Percentiles rank a stretch among this genome's conserved stretches.
Evolutionary conservation across 345 rosid genomes (phyloP).

Genomic region (Mangifera indica): DNA sequence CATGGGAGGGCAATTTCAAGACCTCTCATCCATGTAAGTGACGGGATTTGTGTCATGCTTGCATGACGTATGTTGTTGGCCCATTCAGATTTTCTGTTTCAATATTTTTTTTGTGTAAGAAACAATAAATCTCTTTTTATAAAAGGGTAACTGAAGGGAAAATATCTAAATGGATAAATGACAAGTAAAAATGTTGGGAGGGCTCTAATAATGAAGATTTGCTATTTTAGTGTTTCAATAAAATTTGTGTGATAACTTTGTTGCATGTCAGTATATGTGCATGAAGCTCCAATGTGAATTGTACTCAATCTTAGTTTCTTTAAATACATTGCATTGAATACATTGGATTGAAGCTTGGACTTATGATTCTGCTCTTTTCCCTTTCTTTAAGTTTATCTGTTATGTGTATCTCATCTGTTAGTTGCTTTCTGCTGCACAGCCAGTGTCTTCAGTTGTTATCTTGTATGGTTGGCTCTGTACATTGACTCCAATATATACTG

Average conservation of each 20-base stretch:
- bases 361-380: constrained; percentile 1
- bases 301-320: neutral
- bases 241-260: neutral
- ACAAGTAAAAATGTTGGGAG: too few species aligned
- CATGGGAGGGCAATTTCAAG: constrained; percentile 44
- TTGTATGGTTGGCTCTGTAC: neutral
- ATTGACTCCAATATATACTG: constrained; percentile 8
- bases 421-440: neutral
- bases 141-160: too few species aligned
- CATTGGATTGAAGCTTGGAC: neutral
- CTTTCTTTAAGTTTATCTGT: neutral
- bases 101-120: too few species aligned
- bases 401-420: neutral
- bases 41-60: constrained; percentile 4
- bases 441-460: neutral
- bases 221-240: neutral
- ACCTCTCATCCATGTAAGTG: constrained; percentile 61
- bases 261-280: constrained; percentile 1
- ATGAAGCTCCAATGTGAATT: neutral
- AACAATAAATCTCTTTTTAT: too few species aligned
- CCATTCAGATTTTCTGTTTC: neutral
- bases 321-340: neutral
- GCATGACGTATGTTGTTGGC: neutral
- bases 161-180: too few species aligned
- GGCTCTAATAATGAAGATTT: neutral